These are phyloP conservation scores for Plasmodium vinckei DNA, from an alignment of 169 alveolate species.

Conservation along the genomic window DNA sequence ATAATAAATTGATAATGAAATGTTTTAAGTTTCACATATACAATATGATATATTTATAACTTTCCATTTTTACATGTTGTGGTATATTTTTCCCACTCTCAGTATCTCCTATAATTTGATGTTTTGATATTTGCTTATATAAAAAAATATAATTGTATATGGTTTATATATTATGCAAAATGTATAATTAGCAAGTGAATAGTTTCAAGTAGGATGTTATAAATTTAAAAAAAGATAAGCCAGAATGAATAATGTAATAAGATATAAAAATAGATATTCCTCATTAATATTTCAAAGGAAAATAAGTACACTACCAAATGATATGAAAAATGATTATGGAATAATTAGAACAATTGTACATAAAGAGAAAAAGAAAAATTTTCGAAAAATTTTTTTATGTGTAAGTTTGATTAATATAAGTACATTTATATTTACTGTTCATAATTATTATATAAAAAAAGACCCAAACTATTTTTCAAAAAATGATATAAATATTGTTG, in stretches of 20 bases:
- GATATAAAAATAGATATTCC: background rate
- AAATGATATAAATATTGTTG: slow-evolving; percentile 36
- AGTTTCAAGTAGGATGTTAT: too few species aligned
- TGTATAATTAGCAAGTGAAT: too few species aligned
- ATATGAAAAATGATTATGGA: slow-evolving; percentile 30
- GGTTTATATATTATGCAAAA: too few species aligned
- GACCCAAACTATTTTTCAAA: slow-evolving; percentile 13
- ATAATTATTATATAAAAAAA: slow-evolving; percentile 28
- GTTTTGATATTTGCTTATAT: too few species aligned
- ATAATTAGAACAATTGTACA: slow-evolving; percentile 18
- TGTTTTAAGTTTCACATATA: too few species aligned
- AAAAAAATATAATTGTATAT: too few species aligned
- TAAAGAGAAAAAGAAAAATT: slow-evolving; percentile 30
- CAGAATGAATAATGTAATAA: slow-evolving; percentile 21
- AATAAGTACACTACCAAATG: slow-evolving; percentile 10
- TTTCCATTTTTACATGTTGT: too few species aligned
- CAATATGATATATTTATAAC: too few species aligned
- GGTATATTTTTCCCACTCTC: too few species aligned
- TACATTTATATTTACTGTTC: slow-evolving; percentile 38
- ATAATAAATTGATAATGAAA: too few species aligned
- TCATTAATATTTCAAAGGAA: slow-evolving; percentile 8
- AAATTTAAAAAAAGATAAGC: too few species aligned
- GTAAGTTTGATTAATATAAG: slow-evolving; percentile 36
- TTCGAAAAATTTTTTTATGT: slow-evolving; percentile 44
- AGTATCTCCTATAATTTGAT: too few species aligned